phyloP scores from a whole-genome alignment of 257 asterid genomes.

The Solanum acaule region DNA sequence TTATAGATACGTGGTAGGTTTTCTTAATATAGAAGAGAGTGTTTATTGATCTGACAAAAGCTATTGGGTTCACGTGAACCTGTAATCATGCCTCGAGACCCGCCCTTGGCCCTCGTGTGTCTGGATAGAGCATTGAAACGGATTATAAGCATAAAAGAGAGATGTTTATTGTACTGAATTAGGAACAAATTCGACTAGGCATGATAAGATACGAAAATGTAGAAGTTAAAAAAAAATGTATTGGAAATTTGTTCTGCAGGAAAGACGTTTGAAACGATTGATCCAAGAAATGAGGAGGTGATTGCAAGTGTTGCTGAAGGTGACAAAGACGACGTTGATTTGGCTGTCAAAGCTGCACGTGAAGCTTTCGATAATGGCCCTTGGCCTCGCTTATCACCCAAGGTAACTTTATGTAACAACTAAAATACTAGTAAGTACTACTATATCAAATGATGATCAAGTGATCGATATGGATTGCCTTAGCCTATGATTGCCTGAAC shows the following conservation, averaged over 20 bases:
- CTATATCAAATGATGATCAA: not conserved
- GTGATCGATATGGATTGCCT: not conserved
- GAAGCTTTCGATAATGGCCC: constrained; percentile 31
- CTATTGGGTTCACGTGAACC: not conserved
- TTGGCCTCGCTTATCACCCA: constrained; percentile 31
- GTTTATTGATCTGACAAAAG: not conserved
- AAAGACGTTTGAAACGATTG: constrained; percentile 24
- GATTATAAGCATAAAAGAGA: not conserved
- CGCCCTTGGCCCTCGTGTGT: not conserved
- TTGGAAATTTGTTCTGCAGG: not conserved
- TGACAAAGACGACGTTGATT: constrained; percentile 21
- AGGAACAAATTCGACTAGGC: not conserved
- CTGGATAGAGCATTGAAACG: not conserved
- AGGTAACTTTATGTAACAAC: not conserved
- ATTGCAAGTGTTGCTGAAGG: constrained; percentile 26
- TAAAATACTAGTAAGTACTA: not conserved
- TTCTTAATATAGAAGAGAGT: not conserved
- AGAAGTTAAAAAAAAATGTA: not conserved
- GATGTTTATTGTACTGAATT: not conserved
- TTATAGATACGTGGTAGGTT: not conserved
- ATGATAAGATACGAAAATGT: no score
- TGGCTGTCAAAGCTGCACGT: constrained; percentile 35
- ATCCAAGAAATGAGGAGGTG: constrained; percentile 29
- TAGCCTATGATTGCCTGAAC: not conserved
- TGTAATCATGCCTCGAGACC: not conserved